phyloP scores from a whole-genome alignment of 306 rosid species.

The Argentina anserina region DNA sequence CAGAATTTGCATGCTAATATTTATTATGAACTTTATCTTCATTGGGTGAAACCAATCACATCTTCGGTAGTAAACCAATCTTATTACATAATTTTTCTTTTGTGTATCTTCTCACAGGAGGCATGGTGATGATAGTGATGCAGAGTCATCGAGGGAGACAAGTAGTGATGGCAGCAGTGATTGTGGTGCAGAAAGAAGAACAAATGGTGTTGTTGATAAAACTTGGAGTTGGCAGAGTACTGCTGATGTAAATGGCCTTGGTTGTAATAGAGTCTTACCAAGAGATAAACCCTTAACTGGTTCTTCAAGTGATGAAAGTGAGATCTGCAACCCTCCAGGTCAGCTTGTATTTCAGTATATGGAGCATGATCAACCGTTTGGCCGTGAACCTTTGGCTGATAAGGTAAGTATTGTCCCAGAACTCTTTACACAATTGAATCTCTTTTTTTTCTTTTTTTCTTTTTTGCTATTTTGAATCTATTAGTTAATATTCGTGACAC shows the following conservation, averaged over 20 bases:
- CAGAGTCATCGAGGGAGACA: conserved; percentile 78
- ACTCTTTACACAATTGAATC: neutral
- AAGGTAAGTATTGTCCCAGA: conserved; percentile 54
- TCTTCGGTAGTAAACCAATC: conserved; percentile 1
- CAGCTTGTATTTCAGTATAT: conserved; percentile 67
- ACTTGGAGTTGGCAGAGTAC: conserved; percentile 36
- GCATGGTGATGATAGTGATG: conserved; percentile 71
- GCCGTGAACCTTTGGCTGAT: conserved; percentile 81
- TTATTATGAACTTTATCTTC: neutral
- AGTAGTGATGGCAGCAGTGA: conserved; percentile 76
- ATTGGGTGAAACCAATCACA: too few species aligned
- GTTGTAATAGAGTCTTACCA: conserved; percentile 40
- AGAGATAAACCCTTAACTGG: conserved; percentile 47
- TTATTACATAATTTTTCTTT: neutral
- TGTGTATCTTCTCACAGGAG: conserved; percentile 46
- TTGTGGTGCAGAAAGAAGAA: conserved; percentile 51
- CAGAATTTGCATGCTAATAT: neutral
- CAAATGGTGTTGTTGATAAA: conserved; percentile 30
- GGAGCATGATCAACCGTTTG: conserved; percentile 70
- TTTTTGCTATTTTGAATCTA: neutral
- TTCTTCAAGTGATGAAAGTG: conserved; percentile 70
- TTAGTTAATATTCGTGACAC: too few species aligned
- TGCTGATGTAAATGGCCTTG: conserved; percentile 39
- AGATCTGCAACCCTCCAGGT: conserved; percentile 56
- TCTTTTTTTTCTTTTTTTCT: neutral